Conservation (phyloP, 306 rosid genomes). For the Prunus campanulata region DNA sequence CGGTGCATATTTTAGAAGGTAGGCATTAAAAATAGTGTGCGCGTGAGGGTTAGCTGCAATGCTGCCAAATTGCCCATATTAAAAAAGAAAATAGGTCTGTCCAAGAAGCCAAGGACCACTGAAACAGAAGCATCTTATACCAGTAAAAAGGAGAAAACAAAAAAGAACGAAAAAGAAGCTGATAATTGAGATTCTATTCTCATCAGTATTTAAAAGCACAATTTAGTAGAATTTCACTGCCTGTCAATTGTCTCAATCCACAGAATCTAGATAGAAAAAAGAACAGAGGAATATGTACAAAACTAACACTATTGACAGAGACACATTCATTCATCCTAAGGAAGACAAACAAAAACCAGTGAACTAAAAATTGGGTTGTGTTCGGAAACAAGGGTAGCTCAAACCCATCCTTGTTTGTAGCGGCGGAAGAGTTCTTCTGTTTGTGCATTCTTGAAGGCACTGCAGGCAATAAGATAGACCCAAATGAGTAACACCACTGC, state of each 20-base stretch:
- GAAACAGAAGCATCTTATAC: slow-evolving; percentile 27
- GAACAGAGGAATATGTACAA: slow-evolving; percentile 16
- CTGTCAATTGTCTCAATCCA: background rate
- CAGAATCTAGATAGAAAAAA: background rate
- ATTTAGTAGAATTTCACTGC: background rate
- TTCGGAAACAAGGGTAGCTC: background rate
- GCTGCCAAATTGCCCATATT: background rate
- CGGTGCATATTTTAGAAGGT: slow-evolving; percentile 3
- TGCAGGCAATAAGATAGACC: slow-evolving; percentile 81
- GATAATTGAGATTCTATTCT: slow-evolving; percentile 25
- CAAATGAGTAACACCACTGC: slow-evolving; percentile 70
- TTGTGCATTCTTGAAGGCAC: slow-evolving; percentile 91
- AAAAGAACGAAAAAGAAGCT: background rate
- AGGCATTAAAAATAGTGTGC: background rate
- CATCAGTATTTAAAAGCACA: background rate
- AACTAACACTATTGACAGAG: background rate
- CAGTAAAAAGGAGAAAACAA: background rate
- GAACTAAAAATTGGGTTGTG: background rate
- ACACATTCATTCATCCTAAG: background rate
- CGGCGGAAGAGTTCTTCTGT: slow-evolving; percentile 80
- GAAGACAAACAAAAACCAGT: background rate
- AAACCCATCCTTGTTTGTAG: slow-evolving; percentile 77
- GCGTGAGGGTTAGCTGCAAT: background rate
- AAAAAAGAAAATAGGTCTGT: background rate
- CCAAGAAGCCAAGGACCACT: slow-evolving; percentile 12